Percentiles rank a stretch among this genome's conserved stretches.
These are phyloP conservation scores for Penicillium daleae DNA, from an alignment of 495 filamentous ascomycete species.

Conservation along the genomic window DNA sequence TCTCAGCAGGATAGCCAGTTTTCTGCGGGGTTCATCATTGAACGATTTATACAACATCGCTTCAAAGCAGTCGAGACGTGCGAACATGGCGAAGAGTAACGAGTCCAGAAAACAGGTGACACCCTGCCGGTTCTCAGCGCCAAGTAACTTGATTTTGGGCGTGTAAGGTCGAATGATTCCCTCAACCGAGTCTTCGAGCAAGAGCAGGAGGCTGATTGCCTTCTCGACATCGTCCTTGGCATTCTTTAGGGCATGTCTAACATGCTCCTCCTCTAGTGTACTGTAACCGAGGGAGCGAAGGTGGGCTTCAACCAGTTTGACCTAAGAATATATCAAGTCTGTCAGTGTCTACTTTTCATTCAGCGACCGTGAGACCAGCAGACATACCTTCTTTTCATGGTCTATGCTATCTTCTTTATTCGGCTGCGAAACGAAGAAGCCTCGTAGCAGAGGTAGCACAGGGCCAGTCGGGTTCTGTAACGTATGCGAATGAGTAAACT, in stretches of 20 bases:
- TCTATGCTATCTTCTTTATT: conserved; percentile 30
- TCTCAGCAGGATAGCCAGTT: conserved; percentile 72
- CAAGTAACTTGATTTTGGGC: conserved; percentile 69
- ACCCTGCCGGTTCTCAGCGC: conserved; percentile 81
- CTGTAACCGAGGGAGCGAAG: conserved; percentile 42
- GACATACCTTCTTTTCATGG: conserved; percentile 44
- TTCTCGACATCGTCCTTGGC: conserved; percentile 70
- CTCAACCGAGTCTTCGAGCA: conserved; percentile 78
- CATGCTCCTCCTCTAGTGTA: conserved; percentile 51
- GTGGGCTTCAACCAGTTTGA: conserved; percentile 40
- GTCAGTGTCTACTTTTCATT: conserved; percentile 15
- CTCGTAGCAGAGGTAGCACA: conserved; percentile 36
- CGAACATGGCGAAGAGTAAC: conserved; percentile 97
- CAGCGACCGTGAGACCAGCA: background rate
- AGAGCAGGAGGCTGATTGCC: conserved; percentile 72
- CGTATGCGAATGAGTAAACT: conserved; percentile 23
- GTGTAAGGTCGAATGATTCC: conserved; percentile 78
- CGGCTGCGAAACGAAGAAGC: conserved; percentile 39
- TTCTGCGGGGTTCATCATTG: conserved; percentile 65
- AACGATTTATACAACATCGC: conserved; percentile 79
- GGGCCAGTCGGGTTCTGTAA: conserved; percentile 30
- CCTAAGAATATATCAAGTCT: conserved; percentile 23
- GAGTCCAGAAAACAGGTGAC: conserved; percentile 94
- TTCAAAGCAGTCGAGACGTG: conserved; percentile 85
- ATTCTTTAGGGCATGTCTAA: conserved; percentile 69